Conservation (phyloP, 768 basidiomycete species). For the Pisolithus orientalis region DNA sequence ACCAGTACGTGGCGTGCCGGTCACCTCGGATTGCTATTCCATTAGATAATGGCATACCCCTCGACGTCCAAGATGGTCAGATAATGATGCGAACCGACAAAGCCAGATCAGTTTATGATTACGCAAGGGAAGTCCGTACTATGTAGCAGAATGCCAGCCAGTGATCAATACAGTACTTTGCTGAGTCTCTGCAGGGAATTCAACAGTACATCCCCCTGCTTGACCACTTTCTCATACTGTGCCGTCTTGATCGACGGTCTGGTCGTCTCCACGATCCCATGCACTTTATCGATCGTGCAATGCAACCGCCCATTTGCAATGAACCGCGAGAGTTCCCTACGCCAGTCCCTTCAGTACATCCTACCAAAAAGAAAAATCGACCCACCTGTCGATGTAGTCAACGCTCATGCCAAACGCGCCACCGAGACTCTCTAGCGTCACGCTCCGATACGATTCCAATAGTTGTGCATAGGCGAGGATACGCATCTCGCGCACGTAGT, state of each 20-base stretch:
- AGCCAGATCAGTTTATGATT: no score
- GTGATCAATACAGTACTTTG: conserved; percentile 66
- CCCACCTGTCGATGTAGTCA: no score
- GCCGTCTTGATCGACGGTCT: conserved; percentile 70
- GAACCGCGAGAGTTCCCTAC: conserved; percentile 85
- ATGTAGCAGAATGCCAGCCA: not conserved
- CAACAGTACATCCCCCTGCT: conserved; percentile 85
- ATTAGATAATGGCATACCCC: no score
- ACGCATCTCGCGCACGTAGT: conserved; percentile 93
- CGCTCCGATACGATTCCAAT: conserved; percentile 83
- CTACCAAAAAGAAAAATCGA: no score
- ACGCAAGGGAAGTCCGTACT: no score
- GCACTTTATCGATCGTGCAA: conserved; percentile 91
- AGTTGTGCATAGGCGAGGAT: conserved; percentile 90
- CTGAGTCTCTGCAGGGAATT: conserved; percentile 85
- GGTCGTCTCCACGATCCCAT: conserved; percentile 89
- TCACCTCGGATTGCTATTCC: no score
- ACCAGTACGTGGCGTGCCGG: no score
- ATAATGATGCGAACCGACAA: conserved; percentile 1
- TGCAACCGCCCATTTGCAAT: conserved; percentile 83
- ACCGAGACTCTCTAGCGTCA: conserved; percentile 83
- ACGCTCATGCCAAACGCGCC: conserved; percentile 74
- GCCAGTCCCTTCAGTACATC: not conserved
- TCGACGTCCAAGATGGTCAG: no score
- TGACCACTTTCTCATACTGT: conserved; percentile 85